A percentile compares a stretch with the other conserved stretches of the same genome.
Conservation (phyloP, 768 basidiomycete genomes). For the Boletus huronensis region DNA sequence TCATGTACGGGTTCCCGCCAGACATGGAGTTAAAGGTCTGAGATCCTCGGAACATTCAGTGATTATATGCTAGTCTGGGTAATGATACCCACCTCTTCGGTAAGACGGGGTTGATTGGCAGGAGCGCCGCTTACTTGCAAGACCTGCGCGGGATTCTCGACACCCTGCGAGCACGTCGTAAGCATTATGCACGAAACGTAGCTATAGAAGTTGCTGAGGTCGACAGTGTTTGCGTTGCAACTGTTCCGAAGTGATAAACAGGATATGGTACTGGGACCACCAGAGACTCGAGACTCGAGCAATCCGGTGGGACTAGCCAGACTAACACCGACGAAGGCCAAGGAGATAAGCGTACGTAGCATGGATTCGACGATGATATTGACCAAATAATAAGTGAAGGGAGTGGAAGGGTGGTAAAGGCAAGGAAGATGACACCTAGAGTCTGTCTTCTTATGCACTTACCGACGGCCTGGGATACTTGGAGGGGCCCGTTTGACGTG, state of each 20-base stretch:
- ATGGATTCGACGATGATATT: background rate
- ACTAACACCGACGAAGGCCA: slow-evolving; percentile 1
- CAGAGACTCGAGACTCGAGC: slow-evolving; percentile 7
- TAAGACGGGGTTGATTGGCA: slow-evolving; percentile 15
- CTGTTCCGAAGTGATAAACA: slow-evolving; percentile 19
- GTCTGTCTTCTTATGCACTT: background rate
- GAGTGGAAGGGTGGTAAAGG: too few species aligned
- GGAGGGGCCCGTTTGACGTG: too few species aligned
- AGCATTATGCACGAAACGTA: slow-evolving; percentile 21
- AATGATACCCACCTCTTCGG: slow-evolving; percentile 8
- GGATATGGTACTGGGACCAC: background rate
- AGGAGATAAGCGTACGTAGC: background rate
- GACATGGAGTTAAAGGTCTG: slow-evolving; percentile 20
- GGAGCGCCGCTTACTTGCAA: slow-evolving; percentile 10
- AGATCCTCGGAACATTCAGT: background rate
- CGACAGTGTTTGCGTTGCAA: slow-evolving; percentile 17
- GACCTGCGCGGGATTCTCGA: background rate
- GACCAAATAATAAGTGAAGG: background rate
- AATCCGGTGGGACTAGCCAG: background rate
- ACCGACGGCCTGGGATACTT: too few species aligned
- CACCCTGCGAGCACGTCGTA: slow-evolving; percentile 5
- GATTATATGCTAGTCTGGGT: background rate
- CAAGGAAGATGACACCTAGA: background rate
- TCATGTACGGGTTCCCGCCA: slow-evolving; percentile 19
- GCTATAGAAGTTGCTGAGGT: slow-evolving; percentile 19